phyloP scores from a whole-genome alignment of 2,329 filamentous ascomycete species.

The Trichophyton verrucosum region DNA sequence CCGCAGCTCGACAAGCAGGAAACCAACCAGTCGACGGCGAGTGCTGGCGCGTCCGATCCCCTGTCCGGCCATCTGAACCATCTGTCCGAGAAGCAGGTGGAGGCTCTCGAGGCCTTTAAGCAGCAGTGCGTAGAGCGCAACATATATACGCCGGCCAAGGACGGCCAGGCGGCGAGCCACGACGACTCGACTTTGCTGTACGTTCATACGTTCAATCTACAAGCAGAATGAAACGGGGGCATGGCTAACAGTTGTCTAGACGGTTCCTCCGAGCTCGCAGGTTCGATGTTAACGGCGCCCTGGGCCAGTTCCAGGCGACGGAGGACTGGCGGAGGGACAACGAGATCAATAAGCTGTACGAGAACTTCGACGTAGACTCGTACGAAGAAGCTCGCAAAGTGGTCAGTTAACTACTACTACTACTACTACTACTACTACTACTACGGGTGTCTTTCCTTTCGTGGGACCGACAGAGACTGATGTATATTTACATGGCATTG shows the following conservation, averaged over 20 bases:
- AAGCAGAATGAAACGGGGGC: too few species aligned
- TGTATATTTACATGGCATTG: not conserved
- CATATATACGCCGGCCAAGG: slow-evolving; percentile 31
- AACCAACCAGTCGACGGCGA: slow-evolving; percentile 1
- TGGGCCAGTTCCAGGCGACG: slow-evolving; percentile 73
- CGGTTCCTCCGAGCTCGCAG: slow-evolving; percentile 76
- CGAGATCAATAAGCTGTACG: slow-evolving; percentile 65
- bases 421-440: too few species aligned
- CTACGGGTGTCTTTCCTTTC: not conserved
- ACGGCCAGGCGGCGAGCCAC: slow-evolving; percentile 30
- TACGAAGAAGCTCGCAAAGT: slow-evolving; percentile 65
- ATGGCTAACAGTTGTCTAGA: slow-evolving; percentile 33
- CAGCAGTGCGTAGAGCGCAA: slow-evolving; percentile 50
- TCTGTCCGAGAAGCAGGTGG: slow-evolving; percentile 55
- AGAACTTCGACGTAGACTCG: slow-evolving; percentile 71
- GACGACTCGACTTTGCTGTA: slow-evolving; percentile 39
- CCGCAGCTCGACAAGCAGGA: slow-evolving; percentile 1
- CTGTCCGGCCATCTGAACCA: slow-evolving; percentile 61
- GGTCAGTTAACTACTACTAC: slow-evolving; percentile 46
- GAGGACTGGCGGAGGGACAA: slow-evolving; percentile 78
- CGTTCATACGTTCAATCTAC: slow-evolving; percentile 9
- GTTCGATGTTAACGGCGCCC: slow-evolving; percentile 66
- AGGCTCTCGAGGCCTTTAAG: slow-evolving; percentile 62
- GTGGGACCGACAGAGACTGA: not conserved
- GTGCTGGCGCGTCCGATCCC: slow-evolving; percentile 6